Evolutionary conservation across 2,329 filamentous ascomycete genomes (phyloP).

Genomic region (Hypomyces rosellus): DNA sequence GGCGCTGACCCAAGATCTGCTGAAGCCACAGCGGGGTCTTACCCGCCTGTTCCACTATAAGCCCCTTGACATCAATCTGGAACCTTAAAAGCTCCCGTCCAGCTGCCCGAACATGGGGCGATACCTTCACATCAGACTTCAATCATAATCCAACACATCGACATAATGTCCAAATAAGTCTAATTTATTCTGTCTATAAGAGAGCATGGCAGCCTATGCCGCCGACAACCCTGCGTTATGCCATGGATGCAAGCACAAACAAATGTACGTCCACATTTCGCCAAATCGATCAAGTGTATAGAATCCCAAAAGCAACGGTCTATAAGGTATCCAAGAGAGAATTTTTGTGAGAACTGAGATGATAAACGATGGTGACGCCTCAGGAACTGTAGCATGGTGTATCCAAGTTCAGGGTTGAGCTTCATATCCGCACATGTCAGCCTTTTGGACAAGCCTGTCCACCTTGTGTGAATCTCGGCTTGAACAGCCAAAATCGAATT

Average conservation of each 20-base stretch:
- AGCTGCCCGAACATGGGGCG: too few species aligned
- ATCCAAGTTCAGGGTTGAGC: too few species aligned
- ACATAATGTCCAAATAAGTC: not conserved
- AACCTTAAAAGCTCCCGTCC: too few species aligned
- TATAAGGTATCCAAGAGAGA: conserved; percentile 20
- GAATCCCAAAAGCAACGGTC: conserved; percentile 17
- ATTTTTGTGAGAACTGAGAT: not conserved
- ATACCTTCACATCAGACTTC: too few species aligned
- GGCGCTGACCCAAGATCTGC: conserved; percentile 2
- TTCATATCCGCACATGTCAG: conserved; percentile 3
- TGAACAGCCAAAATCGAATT: not conserved
- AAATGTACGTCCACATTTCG: not conserved
- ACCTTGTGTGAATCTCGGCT: too few species aligned
- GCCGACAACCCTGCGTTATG: not conserved
- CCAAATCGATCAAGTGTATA: not conserved
- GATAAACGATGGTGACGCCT: conserved; percentile 11
- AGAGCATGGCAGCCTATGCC: not conserved
- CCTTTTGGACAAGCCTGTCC: too few species aligned
- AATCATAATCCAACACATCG: not conserved
- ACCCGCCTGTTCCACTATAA: not conserved
- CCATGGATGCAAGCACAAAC: not conserved
- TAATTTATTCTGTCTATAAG: not conserved
- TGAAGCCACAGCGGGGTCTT: conserved; percentile 9
- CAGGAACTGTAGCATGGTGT: not conserved
- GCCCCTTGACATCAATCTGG: too few species aligned